Base-by-base conservation (phyloP, 108 stramenopile genomes). In the Fragilaria crotonensis region DNA sequence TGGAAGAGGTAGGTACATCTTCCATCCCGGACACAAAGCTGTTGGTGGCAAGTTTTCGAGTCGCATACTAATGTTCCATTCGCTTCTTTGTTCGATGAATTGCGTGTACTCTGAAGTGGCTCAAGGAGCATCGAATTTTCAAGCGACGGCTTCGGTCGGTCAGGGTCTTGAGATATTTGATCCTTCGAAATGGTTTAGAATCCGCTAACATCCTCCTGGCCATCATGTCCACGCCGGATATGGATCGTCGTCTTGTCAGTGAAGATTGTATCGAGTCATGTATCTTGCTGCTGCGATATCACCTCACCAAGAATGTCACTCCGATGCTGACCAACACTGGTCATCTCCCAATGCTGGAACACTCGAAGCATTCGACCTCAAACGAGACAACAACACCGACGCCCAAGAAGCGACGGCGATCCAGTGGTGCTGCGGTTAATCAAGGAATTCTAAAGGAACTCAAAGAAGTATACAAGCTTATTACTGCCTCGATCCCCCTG, bases 251-350 rank as follows among this genome's bases (percentile, higher is more conserved):
- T 25, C 86, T 83, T 50, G 63, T 93, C 53, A 85, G 74, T 52
- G 92, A 92, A 59, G 93, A 95, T 56, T 72, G 85, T 48, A 74
- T 96, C 25, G 90, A 90, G 52, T 73, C 81, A 3, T 72, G 76
- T 48, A 76, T 94, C n/a, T 62, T 72, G 20, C 63, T 95, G 68
- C 67, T 92, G 52, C 83, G 81, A 60, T 74, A 79, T 46, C 78
- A 90, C 58, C 44, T 93, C 14, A 48, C 52, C 45, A 76, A 79
- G 57, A 82, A 96, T 66, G 46, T 92, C 50, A 65, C 84, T 45
- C 89, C 87, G 3, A 68, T 87, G 25, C 48, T 90, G 1, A 83
- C 79, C 32, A 70, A 79, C 51, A 76, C 77, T 5, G 87, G 84
- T 23, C 90, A 89, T 57, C 63, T 83, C 4, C n/a, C n/a, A n/a